Percentiles rank a stretch among this genome's conserved stretches.
phyloP scores from a whole-genome alignment of 139 green algal species.

The Closterium sp. region DNA sequence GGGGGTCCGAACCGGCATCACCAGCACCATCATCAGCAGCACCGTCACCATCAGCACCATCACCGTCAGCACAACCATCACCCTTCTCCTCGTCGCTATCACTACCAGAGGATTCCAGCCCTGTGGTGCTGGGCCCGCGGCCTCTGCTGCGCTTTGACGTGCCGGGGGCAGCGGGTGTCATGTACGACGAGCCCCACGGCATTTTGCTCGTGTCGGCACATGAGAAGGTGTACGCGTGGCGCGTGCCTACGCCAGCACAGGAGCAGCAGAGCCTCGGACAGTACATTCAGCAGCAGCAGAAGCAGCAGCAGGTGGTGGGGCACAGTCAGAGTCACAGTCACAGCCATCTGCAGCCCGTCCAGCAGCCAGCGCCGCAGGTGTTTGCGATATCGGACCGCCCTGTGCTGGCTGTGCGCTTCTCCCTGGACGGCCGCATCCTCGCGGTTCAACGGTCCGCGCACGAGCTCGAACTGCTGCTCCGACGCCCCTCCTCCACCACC shows the following conservation, averaged over 20 bases:
- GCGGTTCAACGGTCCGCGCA: conserved; percentile 28
- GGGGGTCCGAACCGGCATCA: neutral
- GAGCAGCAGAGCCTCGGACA: neutral
- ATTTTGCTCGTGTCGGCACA: conserved; percentile 24
- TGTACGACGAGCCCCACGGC: conserved; percentile 36
- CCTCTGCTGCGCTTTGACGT: conserved; percentile 37
- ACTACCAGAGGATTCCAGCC: neutral
- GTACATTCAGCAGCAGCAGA: neutral
- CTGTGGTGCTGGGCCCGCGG: neutral
- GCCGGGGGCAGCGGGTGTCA: conserved; percentile 26
- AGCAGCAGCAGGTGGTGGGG: neutral
- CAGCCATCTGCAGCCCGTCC: neutral
- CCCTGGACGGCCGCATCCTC: conserved; percentile 44
- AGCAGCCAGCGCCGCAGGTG: neutral
- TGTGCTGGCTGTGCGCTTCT: conserved; percentile 49
- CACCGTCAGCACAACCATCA: neutral
- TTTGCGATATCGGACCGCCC: conserved; percentile 30
- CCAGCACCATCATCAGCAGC: neutral
- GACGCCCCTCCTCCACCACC: neutral
- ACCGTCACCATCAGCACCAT: neutral
- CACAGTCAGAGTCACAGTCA: neutral
- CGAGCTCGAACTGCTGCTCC: conserved; percentile 44
- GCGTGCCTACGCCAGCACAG: neutral
- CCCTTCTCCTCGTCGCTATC: neutral
- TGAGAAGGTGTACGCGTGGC: conserved; percentile 36